Evolutionary conservation across 2,329 filamentous ascomycete species (phyloP), one percentile per base, ranked within the genome.

Genomic region (Xylariaceae sp.): DNA sequence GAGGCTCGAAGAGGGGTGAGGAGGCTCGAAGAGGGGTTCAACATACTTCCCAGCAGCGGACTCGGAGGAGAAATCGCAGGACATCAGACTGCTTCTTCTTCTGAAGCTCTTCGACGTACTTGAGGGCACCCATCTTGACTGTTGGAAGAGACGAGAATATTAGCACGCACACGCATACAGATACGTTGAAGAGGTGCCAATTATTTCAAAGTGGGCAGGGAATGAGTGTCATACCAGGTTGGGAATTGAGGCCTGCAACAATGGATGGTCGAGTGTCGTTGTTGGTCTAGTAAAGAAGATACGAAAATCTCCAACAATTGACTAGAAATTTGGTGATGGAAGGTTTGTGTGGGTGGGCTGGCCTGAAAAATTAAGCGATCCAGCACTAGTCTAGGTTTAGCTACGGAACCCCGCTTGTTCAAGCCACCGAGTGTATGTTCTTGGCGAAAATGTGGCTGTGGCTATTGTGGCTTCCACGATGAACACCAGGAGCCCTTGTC

Each of bases 51-150:
- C 94, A 99, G 92, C 94, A 99, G 83, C 94, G 92, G 77, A 96
- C 92, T 80, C 92, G 93, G 81, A 97, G 91, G 83, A 99, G 89
- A 87, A 99, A 99, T 84, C 92, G 92, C 84, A 97, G 91, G 77
- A 99, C 89, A 87, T 99, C 94, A 80, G 91, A 96, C 89, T 99
- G 94, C 92, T 99, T 99, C 91, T 96, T 97, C 92, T 99, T 97
- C 81, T 97, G 92, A 84, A 99, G 89, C 87, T 99, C 94, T 88
- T 99, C 95, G 83, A 99, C 91, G 85, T 96, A 99, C 85, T 99
- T 99, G 81, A 97, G 91, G 85, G 93, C 93, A 90, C 94, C 94
- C 94, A 97, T 97, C 86, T 93, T 84, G 76, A 73, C 81, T 83
- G 67, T 69, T 60, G 21, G 3, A 26, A 16, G 37, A 45, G 23